Evolutionary conservation across 2,329 filamentous ascomycete genomes (phyloP).

Genomic region (Triangularia verruculosa): DNA sequence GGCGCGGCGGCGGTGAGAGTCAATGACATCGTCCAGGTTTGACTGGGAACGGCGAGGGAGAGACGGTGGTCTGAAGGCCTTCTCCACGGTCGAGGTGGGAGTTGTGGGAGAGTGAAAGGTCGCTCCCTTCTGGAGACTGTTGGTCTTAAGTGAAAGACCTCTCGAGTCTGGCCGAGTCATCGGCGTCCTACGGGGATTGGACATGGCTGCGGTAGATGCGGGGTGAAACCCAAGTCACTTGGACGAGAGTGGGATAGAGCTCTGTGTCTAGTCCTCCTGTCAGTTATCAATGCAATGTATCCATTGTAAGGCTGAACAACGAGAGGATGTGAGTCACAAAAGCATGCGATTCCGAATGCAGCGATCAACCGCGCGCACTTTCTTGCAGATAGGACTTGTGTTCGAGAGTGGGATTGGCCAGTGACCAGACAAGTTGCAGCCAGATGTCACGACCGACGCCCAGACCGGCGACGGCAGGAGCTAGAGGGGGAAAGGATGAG

Average conservation of each 20-base stretch:
- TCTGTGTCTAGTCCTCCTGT: constrained; percentile 24
- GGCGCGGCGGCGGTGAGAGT: constrained; percentile 66
- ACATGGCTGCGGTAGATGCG: constrained; percentile 32
- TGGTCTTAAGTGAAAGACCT: constrained; percentile 50
- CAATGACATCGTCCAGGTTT: constrained; percentile 67
- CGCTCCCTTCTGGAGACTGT: constrained; percentile 66
- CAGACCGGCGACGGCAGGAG: constrained; percentile 1
- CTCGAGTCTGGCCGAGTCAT: constrained; percentile 44
- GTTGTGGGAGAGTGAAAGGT: constrained; percentile 58
- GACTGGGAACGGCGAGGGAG: constrained; percentile 67
- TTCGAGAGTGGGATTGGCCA: constrained; percentile 5
- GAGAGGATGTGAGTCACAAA: constrained; percentile 27
- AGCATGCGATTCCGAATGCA: constrained; percentile 21
- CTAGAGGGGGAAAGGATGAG: constrained; percentile 1
- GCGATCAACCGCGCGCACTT: constrained; percentile 9
- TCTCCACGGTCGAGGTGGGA: constrained; percentile 39
- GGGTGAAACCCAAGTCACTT: constrained; percentile 25
- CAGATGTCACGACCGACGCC: background rate
- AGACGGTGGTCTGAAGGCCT: constrained; percentile 47
- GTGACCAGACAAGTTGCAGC: background rate
- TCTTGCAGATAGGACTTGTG: constrained; percentile 8
- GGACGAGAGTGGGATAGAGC: constrained; percentile 17
- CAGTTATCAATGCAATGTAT: constrained; percentile 26
- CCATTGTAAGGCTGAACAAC: constrained; percentile 21
- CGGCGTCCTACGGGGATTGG: constrained; percentile 41